These are phyloP conservation scores for Solanum ossicruentum DNA, from an alignment of 257 asterid species.

Conservation along the genomic window DNA sequence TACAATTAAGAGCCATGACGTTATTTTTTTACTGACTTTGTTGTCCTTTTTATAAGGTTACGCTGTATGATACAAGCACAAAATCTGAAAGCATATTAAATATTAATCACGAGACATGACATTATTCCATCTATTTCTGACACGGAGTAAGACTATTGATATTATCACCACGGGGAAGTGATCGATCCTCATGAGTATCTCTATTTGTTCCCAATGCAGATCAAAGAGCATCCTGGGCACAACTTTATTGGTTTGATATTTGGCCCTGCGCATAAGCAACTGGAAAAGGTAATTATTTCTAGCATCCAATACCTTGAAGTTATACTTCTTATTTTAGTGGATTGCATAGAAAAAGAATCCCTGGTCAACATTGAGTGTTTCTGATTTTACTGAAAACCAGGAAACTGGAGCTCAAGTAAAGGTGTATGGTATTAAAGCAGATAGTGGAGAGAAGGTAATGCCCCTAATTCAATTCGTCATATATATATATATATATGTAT, in stretches of 20 bases:
- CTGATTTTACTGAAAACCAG: conserved; percentile 26
- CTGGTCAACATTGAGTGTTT: neutral
- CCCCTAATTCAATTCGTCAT: neutral
- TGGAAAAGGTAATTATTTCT: conserved; percentile 59
- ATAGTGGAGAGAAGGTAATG: conserved; percentile 56
- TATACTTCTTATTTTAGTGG: conserved; percentile 1
- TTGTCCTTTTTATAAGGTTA: neutral
- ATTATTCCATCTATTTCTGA: neutral
- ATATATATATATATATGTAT: too few relatives aligned
- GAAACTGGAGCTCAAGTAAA: conserved; percentile 91
- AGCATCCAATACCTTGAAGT: neutral
- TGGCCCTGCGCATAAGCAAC: conserved; percentile 63
- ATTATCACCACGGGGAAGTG: neutral
- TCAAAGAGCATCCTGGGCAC: conserved; percentile 61
- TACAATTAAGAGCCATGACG: neutral
- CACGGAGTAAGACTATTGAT: neutral
- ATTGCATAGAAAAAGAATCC: neutral
- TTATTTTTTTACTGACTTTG: neutral
- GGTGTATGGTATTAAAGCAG: conserved; percentile 61
- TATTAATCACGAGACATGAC: neutral
- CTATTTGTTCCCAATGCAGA: conserved; percentile 36
- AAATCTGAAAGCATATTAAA: neutral
- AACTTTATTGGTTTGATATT: conserved; percentile 50
- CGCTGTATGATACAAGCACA: neutral
- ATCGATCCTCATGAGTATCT: conserved; percentile 1